These are phyloP conservation scores for Aureobasidium pullulans DNA, from an alignment of 2,329 filamentous ascomycete species.

Conservation along the genomic window DNA sequence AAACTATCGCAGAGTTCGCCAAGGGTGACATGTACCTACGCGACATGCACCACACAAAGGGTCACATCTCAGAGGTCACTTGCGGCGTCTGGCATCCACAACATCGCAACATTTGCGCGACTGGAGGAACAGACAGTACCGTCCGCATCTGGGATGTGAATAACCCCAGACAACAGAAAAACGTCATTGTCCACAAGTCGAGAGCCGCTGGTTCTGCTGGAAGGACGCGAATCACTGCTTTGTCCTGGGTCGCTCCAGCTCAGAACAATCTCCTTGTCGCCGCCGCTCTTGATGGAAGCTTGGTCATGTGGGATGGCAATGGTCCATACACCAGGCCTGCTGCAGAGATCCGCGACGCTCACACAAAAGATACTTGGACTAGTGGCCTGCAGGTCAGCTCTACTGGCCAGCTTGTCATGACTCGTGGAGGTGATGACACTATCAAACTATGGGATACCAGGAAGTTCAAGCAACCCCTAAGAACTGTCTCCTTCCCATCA, in stretches of 20 bases:
- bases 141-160: conserved; percentile 96
- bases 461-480: conserved; percentile 87
- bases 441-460: conserved; percentile 97
- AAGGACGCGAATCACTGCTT: conserved; percentile 85
- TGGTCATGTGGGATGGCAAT: conserved; percentile 88
- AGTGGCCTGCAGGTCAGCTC: conserved; percentile 83
- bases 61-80: conserved; percentile 86
- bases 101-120: conserved; percentile 77
- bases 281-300: conserved; percentile 77
- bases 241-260: conserved; percentile 71
- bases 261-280: conserved; percentile 76
- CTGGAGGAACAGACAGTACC: conserved; percentile 90
- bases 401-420: conserved; percentile 85
- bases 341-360: conserved; percentile 77
- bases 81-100: conserved; percentile 86
- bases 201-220: conserved; percentile 81
- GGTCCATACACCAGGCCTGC: conserved; percentile 76
- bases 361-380: conserved; percentile 79
- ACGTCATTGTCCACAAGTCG: conserved; percentile 94
- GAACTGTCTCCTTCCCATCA: conserved; percentile 68
- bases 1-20: conserved; percentile 76
- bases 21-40: conserved; percentile 98
- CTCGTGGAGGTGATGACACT: conserved; percentile 79
- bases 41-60: conserved; percentile 97
- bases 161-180: conserved; percentile 79